Percentiles rank a stretch among this genome's conserved stretches.
Conservation (phyloP, 2,329 filamentous ascomycete species). For the Trichoderma gracile region DNA sequence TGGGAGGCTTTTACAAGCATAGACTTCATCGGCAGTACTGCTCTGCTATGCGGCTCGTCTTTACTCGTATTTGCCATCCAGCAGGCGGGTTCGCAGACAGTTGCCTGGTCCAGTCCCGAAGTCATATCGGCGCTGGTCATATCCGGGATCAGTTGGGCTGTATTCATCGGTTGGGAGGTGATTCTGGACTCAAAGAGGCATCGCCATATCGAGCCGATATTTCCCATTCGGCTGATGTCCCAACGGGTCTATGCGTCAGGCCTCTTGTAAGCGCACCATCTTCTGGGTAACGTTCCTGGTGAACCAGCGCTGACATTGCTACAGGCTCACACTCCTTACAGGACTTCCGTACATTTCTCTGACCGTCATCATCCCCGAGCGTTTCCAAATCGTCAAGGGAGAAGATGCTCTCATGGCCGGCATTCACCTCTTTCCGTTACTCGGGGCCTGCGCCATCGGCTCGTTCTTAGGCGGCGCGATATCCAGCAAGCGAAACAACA, state of each 20-base stretch:
- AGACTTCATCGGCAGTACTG: constrained; percentile 54
- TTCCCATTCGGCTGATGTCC: constrained; percentile 51
- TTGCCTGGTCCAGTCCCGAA: constrained; percentile 53
- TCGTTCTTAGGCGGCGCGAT: constrained; percentile 57
- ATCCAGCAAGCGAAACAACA: constrained; percentile 56
- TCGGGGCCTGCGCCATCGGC: constrained; percentile 57
- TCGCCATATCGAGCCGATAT: constrained; percentile 53
- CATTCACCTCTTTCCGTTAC: constrained; percentile 59
- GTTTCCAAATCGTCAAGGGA: constrained; percentile 60
- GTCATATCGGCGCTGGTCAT: constrained; percentile 52
- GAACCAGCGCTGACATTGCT: constrained; percentile 26
- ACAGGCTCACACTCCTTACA: constrained; percentile 56
- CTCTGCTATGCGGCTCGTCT: constrained; percentile 54
- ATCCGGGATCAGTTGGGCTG: constrained; percentile 49
- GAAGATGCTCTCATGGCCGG: constrained; percentile 56
- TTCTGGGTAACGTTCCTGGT: neutral
- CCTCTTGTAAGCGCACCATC: constrained; percentile 46
- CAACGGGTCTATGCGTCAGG: constrained; percentile 54
- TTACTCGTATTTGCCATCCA: constrained; percentile 59
- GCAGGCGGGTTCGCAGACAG: constrained; percentile 55
- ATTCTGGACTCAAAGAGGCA: constrained; percentile 43
- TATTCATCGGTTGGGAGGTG: constrained; percentile 55
- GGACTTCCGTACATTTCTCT: constrained; percentile 60
- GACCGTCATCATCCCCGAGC: constrained; percentile 60
- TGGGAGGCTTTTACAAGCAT: constrained; percentile 49